Conservation (phyloP, 2,329 filamentous ascomycete species). For the Neoascochyta sp. region DNA sequence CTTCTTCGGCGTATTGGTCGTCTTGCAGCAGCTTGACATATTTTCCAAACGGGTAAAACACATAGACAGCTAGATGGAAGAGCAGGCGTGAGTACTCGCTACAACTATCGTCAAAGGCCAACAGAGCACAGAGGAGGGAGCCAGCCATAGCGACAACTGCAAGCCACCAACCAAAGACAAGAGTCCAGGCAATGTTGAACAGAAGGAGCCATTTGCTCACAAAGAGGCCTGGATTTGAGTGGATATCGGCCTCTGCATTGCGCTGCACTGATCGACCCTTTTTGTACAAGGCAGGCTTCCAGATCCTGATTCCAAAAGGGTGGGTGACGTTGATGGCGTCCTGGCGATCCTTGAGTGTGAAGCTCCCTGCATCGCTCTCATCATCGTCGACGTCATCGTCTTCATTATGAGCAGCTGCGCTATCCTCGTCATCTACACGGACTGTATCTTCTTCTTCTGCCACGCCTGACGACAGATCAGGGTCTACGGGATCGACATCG, state of each 20-base stretch:
- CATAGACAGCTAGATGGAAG: slow-evolving; percentile 76
- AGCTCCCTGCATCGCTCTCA: slow-evolving; percentile 91
- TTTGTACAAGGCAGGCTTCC: slow-evolving; percentile 98
- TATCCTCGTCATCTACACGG: slow-evolving; percentile 38
- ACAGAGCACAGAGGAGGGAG: slow-evolving; percentile 72
- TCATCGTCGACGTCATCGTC: slow-evolving; percentile 64
- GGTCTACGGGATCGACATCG: slow-evolving; percentile 20
- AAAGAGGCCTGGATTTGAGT: slow-evolving; percentile 83
- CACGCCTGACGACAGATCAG: slow-evolving; percentile 25
- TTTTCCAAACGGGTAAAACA: slow-evolving; percentile 96
- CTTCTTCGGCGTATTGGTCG: slow-evolving; percentile 89
- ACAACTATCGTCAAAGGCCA: slow-evolving; percentile 73
- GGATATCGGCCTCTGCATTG: slow-evolving; percentile 92
- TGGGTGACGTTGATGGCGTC: slow-evolving; percentile 98
- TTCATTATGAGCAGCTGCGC: slow-evolving; percentile 53
- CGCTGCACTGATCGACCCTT: slow-evolving; percentile 95
- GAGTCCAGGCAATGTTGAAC: slow-evolving; percentile 86
- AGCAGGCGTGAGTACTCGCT: slow-evolving; percentile 82
- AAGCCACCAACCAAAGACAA: slow-evolving; percentile 96
- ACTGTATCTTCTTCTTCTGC: slow-evolving; percentile 41
- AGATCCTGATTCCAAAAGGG: slow-evolving; percentile 96
- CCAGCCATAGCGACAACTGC: slow-evolving; percentile 70
- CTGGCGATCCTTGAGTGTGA: slow-evolving; percentile 94
- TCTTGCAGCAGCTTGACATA: slow-evolving; percentile 92
- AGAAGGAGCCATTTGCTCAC: slow-evolving; percentile 81